Conservation (phyloP, 495 filamentous ascomycete species). For the Aspergillus affinis region DNA sequence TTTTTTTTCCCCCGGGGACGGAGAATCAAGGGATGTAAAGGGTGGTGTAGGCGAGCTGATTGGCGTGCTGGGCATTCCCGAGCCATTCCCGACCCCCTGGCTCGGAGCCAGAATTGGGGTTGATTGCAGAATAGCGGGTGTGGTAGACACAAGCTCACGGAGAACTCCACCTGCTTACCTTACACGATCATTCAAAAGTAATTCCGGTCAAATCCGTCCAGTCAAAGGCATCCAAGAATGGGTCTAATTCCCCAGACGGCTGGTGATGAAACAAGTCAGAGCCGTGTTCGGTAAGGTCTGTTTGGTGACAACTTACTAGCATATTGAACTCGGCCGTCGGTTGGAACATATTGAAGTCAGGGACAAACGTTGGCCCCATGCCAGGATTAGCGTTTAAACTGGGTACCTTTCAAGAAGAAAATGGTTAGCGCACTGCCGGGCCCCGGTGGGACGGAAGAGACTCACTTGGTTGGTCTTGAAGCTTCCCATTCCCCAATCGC, state of each 20-base stretch:
- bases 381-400: conserved; percentile 28
- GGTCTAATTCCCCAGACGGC: conserved; percentile 41
- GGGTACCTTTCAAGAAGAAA: conserved; percentile 19
- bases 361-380: conserved; percentile 25
- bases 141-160: background rate
- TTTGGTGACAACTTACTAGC: conserved; percentile 25
- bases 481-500: conserved; percentile 32
- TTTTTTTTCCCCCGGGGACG: background rate
- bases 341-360: conserved; percentile 30
- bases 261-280: conserved; percentile 18
- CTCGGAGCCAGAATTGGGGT: background rate
- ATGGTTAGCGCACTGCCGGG: background rate
- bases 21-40: background rate
- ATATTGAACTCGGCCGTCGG: conserved; percentile 27
- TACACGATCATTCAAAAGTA: conserved; percentile 26
- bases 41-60: too few relatives aligned
- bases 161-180: background rate
- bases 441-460: background rate
- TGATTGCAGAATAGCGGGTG: background rate
- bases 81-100: background rate
- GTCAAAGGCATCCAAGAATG: conserved; percentile 45
- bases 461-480: conserved; percentile 39
- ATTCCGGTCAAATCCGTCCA: conserved; percentile 45
- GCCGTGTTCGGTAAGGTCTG: background rate
- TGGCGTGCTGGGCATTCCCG: background rate